phyloP scores from a whole-genome alignment of 768 basidiomycete genomes.

The Suillus alpinus region DNA sequence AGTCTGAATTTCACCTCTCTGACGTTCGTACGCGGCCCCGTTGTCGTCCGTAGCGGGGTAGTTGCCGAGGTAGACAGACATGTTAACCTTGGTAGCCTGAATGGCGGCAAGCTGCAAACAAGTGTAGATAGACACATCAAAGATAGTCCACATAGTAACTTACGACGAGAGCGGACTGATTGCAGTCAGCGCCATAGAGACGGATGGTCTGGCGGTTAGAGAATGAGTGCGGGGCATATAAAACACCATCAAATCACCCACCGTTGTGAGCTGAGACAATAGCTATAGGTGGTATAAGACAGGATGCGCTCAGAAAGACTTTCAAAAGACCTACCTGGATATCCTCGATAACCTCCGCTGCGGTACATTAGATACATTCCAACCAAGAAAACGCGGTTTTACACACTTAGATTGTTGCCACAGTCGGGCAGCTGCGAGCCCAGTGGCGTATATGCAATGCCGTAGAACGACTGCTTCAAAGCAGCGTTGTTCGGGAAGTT shows the following conservation, averaged over 20 bases:
- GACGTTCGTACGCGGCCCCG: slow-evolving; percentile 66
- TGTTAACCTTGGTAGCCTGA: slow-evolving; percentile 81
- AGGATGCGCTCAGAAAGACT: not conserved
- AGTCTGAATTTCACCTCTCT: slow-evolving; percentile 60
- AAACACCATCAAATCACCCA: slow-evolving; percentile 12
- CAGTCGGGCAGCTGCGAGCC: slow-evolving; percentile 72
- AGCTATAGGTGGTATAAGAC: slow-evolving; percentile 41
- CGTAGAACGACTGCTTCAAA: slow-evolving; percentile 77
- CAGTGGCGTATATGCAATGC: slow-evolving; percentile 81
- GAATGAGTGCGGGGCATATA: slow-evolving; percentile 3
- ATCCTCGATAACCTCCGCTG: slow-evolving; percentile 62
- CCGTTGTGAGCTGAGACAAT: slow-evolving; percentile 80
- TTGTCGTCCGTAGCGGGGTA: slow-evolving; percentile 64
- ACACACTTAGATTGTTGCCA: slow-evolving; percentile 46
- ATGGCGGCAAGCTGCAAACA: slow-evolving; percentile 74
- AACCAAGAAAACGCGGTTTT: slow-evolving; percentile 6
- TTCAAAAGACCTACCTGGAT: slow-evolving; percentile 52
- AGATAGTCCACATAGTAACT: slow-evolving; percentile 19
- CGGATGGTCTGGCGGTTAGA: slow-evolving; percentile 51
- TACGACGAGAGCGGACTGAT: slow-evolving; percentile 74
- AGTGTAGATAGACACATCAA: not conserved
- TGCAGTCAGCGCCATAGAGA: slow-evolving; percentile 87
- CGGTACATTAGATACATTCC: not conserved
- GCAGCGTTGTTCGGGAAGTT: slow-evolving; percentile 67
- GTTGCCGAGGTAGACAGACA: slow-evolving; percentile 77